Conservation (phyloP, 257 asterid species). For the Euphrasia confusa region DNA sequence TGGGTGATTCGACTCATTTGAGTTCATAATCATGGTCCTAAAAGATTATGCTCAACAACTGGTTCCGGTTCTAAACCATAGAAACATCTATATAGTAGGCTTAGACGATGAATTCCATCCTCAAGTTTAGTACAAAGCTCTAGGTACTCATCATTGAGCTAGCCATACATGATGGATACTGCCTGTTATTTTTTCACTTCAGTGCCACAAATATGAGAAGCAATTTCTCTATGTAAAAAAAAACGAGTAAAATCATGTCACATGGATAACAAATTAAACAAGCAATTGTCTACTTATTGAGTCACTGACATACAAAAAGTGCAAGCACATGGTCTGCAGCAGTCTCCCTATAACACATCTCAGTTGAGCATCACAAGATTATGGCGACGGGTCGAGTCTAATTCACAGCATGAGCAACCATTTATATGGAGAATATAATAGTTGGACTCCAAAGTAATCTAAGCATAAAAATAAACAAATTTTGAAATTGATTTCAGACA, state of each 20-base stretch:
- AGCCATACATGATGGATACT: no score
- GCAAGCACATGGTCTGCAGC: background rate
- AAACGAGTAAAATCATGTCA: background rate
- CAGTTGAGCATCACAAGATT: background rate
- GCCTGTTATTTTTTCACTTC: no score
- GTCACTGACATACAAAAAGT: background rate
- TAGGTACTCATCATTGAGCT: no score
- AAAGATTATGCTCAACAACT: no score
- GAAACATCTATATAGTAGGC: no score
- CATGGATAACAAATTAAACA: background rate
- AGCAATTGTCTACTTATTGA: background rate
- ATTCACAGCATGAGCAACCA: background rate
- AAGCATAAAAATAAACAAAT: background rate
- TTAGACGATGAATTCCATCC: no score
- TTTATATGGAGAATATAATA: background rate
- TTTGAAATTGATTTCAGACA: background rate
- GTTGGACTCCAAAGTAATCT: background rate
- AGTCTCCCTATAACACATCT: background rate
- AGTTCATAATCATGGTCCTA: no score
- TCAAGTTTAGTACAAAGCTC: no score
- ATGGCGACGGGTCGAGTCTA: background rate
- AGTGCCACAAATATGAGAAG: no score
- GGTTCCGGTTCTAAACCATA: no score
- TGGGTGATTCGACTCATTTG: no score
- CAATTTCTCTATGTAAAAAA: no score